phyloP scores from a whole-genome alignment of 164 flowering plant species.

The Malania oleifera region DNA sequence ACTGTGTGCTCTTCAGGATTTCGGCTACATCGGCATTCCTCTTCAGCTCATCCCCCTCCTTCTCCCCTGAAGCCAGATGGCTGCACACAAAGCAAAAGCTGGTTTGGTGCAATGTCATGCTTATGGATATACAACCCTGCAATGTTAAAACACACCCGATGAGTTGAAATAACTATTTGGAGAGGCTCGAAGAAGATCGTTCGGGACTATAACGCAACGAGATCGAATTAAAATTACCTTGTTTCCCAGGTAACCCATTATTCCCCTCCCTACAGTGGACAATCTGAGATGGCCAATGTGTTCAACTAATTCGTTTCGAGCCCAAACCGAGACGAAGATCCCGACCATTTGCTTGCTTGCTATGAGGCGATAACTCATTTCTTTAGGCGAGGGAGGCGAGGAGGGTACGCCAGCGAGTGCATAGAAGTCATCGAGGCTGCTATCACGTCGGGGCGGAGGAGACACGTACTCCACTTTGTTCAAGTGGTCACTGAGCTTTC shows the following conservation, averaged over 20 bases:
- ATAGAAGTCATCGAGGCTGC: constrained; percentile 24
- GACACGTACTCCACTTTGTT: constrained; percentile 2
- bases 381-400: constrained; percentile 14
- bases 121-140: constrained; percentile 93
- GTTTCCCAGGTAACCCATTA: constrained; percentile 88
- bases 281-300: constrained; percentile 78
- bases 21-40: constrained; percentile 83
- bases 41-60: constrained; percentile 82
- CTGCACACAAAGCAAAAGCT: constrained; percentile 90
- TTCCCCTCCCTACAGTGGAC: constrained; percentile 71
- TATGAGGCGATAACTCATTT: constrained; percentile 47
- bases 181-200: too few relatives aligned
- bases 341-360: constrained; percentile 98
- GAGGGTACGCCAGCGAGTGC: constrained; percentile 17
- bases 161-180: too few relatives aligned
- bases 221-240: constrained; percentile 44
- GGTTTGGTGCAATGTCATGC: constrained; percentile 85
- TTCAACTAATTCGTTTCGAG: constrained; percentile 54
- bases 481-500: constrained; percentile 27
- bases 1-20: constrained; percentile 65
- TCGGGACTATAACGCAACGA: not conserved
- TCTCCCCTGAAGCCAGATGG: constrained; percentile 97
- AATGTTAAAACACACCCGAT: too few relatives aligned
- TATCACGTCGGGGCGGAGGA: not conserved
- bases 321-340: constrained; percentile 82